Evolutionary conservation across 352 stramenopile species (phyloP), one percentile per base, ranked within the genome.

Genomic region (Globisporangium middletonii): DNA sequence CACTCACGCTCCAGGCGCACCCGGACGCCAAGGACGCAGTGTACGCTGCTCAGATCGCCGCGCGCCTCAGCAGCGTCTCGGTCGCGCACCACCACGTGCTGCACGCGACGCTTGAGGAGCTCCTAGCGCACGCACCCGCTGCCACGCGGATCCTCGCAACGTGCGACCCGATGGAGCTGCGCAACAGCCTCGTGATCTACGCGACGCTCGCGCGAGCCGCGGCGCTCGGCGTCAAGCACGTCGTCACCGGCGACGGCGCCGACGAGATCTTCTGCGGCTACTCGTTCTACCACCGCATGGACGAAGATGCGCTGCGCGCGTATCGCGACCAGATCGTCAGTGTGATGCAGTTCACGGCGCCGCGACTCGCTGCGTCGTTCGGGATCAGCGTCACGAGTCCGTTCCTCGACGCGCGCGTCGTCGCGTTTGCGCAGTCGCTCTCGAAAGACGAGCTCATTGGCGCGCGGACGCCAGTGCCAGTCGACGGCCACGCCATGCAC

Each of bases 181-280:
- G 88, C 38, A 96, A 96, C 57, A 89, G 75, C 44, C 53, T 95
- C 7, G 85, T 96, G 18, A 88, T 96, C 54, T 89, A 92, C 37
- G 73, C 78, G 8, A 79, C 80, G 4, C 69, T 96, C 15, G 49
- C 73, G 42, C 60, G 79, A 11, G 88, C 88, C 4, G 50, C 64
- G 1, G 54, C 68, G 15, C 66, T 66, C 9, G 86, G 86, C 4
- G 77, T 92, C 6, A 75, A 68, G 13, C 59, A 79, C 37, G 72
- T 94, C 4, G 59, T 96, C 38, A 93, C 86, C 16, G 88, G 88
- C 12, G 88, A 96, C 60, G 88, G 73, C 13, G 79, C 88, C 3
- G 88, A 96, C 63, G 88, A 96, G 61, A 66, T 96, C 8, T 93
- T 96, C 54, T 89, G 83, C 30, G 88, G 81, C 8, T 96, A 96